These are phyloP conservation scores for Fusarium stilboides DNA, from an alignment of 2,329 filamentous ascomycete genomes.

Conservation along the genomic window DNA sequence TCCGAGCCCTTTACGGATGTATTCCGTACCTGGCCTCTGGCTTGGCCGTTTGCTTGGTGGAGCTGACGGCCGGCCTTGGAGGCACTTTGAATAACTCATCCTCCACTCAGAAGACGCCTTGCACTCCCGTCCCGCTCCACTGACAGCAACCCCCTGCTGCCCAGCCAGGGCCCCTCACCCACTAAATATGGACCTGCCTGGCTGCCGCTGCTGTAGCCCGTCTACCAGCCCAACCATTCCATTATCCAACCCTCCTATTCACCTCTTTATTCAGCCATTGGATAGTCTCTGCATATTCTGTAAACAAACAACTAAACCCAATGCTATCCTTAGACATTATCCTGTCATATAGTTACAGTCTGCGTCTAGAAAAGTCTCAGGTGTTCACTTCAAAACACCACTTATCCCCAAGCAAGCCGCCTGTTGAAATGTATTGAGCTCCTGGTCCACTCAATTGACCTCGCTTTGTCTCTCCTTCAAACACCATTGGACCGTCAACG, in stretches of 20 bases:
- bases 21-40: constrained; percentile 31
- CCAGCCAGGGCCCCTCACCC: constrained; percentile 25
- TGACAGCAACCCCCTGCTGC: constrained; percentile 39
- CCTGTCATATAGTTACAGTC: background rate
- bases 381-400: constrained; percentile 16
- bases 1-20: constrained; percentile 12
- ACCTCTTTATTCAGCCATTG: constrained; percentile 17
- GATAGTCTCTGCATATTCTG: constrained; percentile 11
- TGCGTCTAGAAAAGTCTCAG: constrained; percentile 28
- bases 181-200: constrained; percentile 29
- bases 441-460: constrained; percentile 26
- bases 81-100: constrained; percentile 35
- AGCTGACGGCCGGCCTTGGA: constrained; percentile 31
- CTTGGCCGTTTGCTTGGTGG: constrained; percentile 36
- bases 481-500: constrained; percentile 21
- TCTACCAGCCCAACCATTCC: constrained; percentile 29
- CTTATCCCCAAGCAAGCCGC: constrained; percentile 1
- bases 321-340: background rate
- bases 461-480: constrained; percentile 38
- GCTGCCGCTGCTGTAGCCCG: constrained; percentile 35
- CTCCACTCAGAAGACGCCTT: constrained; percentile 39
- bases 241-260: constrained; percentile 23
- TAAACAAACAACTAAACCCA: constrained; percentile 13
- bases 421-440: constrained; percentile 34
- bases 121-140: constrained; percentile 42